phyloP scores from a whole-genome alignment of 139 green algal genomes.

The Raphidocelis subcapitata region DNA sequence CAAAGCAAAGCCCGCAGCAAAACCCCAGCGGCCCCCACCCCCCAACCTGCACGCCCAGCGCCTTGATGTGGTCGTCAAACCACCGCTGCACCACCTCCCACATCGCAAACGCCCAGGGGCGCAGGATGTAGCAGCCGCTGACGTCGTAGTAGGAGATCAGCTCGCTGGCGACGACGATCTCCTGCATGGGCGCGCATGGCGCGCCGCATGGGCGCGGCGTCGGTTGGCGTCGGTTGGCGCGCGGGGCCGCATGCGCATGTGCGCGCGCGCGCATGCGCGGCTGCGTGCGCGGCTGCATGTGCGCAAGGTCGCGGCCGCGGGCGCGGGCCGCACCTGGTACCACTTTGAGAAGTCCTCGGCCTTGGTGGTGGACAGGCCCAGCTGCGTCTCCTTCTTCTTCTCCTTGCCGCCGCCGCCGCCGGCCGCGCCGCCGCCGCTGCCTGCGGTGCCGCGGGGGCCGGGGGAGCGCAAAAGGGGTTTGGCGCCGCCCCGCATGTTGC shows the following conservation, averaged over 20 bases:
- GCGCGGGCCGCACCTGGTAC: constrained; percentile 56
- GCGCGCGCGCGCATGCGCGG: background rate
- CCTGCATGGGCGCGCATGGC: too few relatives aligned
- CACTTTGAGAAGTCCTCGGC: constrained; percentile 87
- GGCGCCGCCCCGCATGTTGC: background rate
- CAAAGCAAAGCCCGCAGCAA: too few relatives aligned
- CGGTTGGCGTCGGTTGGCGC: too few relatives aligned
- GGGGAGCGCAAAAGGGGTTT: background rate
- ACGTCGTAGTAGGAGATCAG: constrained; percentile 94
- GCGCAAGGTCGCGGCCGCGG: background rate
- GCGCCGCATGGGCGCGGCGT: too few relatives aligned
- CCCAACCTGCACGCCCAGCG: constrained; percentile 76
- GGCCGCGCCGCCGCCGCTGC: constrained; percentile 24
- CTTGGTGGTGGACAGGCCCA: constrained; percentile 85
- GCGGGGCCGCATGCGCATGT: background rate
- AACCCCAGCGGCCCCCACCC: too few relatives aligned
- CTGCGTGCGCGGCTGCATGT: background rate
- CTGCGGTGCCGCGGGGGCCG: background rate
- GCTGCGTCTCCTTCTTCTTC: constrained; percentile 89
- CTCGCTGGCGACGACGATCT: constrained; percentile 42
- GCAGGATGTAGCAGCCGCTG: constrained; percentile 98
- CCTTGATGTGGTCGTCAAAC: constrained; percentile 94
- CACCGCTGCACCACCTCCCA: constrained; percentile 80
- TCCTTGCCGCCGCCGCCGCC: constrained; percentile 19
- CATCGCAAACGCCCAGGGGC: constrained; percentile 91